Evolutionary conservation across 2,329 filamentous ascomycete species (phyloP).

Genomic region (Ceratocystis colombiana): DNA sequence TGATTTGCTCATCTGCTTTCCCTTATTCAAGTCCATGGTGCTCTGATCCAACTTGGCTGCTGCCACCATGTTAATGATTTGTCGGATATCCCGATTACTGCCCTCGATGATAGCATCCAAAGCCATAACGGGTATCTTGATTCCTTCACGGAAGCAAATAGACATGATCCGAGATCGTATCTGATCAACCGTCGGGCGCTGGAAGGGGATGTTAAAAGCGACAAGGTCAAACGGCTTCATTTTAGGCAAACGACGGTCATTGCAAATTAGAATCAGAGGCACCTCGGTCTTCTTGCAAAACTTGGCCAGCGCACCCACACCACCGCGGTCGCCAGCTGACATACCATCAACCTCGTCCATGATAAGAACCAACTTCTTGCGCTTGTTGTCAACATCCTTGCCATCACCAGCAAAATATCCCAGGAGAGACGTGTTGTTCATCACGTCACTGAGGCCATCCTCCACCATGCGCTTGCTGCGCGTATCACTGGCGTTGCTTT

Average conservation of each 20-base stretch:
- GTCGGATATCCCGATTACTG: slow-evolving; percentile 87
- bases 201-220: slow-evolving; percentile 76
- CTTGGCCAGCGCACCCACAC: slow-evolving; percentile 85
- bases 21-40: slow-evolving; percentile 70
- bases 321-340: slow-evolving; percentile 92
- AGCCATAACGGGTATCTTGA: slow-evolving; percentile 73
- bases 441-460: slow-evolving; percentile 71
- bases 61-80: slow-evolving; percentile 97
- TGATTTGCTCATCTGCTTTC: slow-evolving; percentile 89
- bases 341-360: slow-evolving; percentile 99
- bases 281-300: slow-evolving; percentile 93
- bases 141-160: slow-evolving; percentile 80
- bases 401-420: slow-evolving; percentile 83
- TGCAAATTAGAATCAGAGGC: slow-evolving; percentile 95
- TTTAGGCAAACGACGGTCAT: slow-evolving; percentile 83
- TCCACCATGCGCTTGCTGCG: slow-evolving; percentile 95
- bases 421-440: slow-evolving; percentile 85
- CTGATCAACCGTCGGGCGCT: slow-evolving; percentile 79
- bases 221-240: slow-evolving; percentile 96
- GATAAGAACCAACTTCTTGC: slow-evolving; percentile 90
- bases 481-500: slow-evolving; percentile 91
- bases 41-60: slow-evolving; percentile 81
- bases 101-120: slow-evolving; percentile 93
- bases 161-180: slow-evolving; percentile 89
- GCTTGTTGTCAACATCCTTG: slow-evolving; percentile 65